Conservation (phyloP, 2,329 filamentous ascomycete species). For the Dothideomycetes sp. region DNA sequence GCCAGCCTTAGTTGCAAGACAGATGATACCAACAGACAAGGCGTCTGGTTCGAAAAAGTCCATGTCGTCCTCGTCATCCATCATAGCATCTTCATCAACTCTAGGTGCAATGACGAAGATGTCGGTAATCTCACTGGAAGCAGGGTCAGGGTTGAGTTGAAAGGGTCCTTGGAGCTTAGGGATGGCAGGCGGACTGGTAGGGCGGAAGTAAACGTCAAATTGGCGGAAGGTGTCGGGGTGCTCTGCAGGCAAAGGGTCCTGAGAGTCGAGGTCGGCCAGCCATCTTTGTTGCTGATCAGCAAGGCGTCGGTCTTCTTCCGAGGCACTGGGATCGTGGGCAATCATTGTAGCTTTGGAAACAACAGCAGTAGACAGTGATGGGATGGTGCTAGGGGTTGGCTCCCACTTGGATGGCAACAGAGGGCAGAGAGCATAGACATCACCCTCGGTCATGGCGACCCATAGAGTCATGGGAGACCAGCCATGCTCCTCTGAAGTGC, state of each 20-base stretch:
- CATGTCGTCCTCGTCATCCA: slow-evolving; percentile 40
- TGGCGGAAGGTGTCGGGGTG: slow-evolving; percentile 29
- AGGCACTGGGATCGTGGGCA: slow-evolving; percentile 28
- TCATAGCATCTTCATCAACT: slow-evolving; percentile 41
- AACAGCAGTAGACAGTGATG: slow-evolving; percentile 72
- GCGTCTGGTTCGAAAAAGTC: slow-evolving; percentile 35
- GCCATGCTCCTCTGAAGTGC: slow-evolving; percentile 46
- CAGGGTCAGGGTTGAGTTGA: slow-evolving; percentile 37
- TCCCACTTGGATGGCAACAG: slow-evolving; percentile 81
- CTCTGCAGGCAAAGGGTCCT: slow-evolving; percentile 35
- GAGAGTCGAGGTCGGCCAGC: slow-evolving; percentile 44
- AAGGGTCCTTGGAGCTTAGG: slow-evolving; percentile 55
- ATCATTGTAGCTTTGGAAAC: slow-evolving; percentile 53
- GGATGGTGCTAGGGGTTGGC: slow-evolving; percentile 57
- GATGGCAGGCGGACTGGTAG: slow-evolving; percentile 41
- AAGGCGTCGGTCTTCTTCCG: slow-evolving; percentile 33
- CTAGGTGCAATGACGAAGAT: slow-evolving; percentile 46
- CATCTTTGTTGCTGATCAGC: slow-evolving; percentile 47
- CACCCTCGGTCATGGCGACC: slow-evolving; percentile 89
- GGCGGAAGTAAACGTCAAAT: slow-evolving; percentile 45
- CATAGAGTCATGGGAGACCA: slow-evolving; percentile 97
- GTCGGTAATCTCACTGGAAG: slow-evolving; percentile 49
- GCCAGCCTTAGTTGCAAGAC: slow-evolving; percentile 43
- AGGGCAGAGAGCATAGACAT: slow-evolving; percentile 87
- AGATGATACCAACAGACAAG: slow-evolving; percentile 46